A percentile compares a stretch with the other conserved stretches of the same genome.
These are phyloP conservation scores for Alnus glutinosa DNA, from an alignment of 306 rosid species.

Conservation along the genomic window DNA sequence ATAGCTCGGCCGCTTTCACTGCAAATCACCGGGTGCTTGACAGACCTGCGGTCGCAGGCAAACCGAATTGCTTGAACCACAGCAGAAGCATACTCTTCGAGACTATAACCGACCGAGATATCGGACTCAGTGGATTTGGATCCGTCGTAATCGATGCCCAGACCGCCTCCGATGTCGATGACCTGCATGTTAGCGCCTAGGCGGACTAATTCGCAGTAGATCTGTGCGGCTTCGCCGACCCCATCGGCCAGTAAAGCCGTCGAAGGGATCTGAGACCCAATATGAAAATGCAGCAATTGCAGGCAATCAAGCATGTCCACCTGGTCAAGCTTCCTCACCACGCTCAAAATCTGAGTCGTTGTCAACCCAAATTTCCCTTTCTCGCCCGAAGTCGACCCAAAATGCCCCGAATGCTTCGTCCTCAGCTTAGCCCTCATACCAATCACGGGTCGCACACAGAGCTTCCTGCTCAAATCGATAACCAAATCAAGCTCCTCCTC, in stretches of 20 bases:
- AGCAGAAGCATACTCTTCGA: conserved; percentile 71
- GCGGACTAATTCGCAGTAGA: conserved; percentile 83
- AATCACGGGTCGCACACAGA: conserved; percentile 65
- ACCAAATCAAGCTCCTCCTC: conserved; percentile 82
- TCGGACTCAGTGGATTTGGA: conserved; percentile 73
- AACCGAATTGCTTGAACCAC: conserved; percentile 62
- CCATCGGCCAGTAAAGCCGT: conserved; percentile 70
- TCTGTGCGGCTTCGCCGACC: conserved; percentile 83
- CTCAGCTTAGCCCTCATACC: conserved; percentile 84
- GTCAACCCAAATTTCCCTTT: conserved; percentile 89
- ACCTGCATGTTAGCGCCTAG: conserved; percentile 82
- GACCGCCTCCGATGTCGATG: conserved; percentile 85
- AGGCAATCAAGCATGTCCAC: conserved; percentile 77
- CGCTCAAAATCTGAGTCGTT: conserved; percentile 64
- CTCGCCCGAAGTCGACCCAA: conserved; percentile 86
- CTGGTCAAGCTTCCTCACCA: conserved; percentile 66
- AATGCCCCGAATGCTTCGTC: conserved; percentile 85
- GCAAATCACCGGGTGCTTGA: conserved; percentile 71
- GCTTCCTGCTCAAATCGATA: conserved; percentile 61
- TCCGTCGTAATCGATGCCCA: conserved; percentile 88
- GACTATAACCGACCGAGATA: conserved; percentile 64
- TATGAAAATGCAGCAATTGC: conserved; percentile 83
- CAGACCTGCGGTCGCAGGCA: conserved; percentile 60
- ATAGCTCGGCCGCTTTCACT: conserved; percentile 90
- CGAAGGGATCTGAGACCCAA: conserved; percentile 84